Base-by-base conservation (phyloP, 73 alveolate species). In the Paramecium sexaurelia region DNA sequence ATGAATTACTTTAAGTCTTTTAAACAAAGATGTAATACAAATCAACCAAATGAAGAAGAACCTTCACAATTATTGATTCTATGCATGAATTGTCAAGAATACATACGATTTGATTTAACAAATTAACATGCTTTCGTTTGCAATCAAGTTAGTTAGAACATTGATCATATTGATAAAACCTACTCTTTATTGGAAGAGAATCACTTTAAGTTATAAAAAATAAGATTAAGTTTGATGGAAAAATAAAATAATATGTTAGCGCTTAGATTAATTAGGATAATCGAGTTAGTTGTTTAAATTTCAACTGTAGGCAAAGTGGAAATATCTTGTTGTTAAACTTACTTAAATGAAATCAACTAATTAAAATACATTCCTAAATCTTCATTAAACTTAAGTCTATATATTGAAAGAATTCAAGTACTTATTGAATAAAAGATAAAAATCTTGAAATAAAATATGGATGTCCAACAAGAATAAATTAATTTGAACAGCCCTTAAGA, bases 71-170 rank as follows among this genome's bases (percentile, higher is more conserved):
- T 73, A 39, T 37, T 73, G 13, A 39, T 73, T 6, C 87, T 32
- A 15, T 73, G 87, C 43, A 73, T 73, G 56, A 73, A 73, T 39
- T 73, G 87, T 35, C 35, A 73, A 39, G 87, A 73, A 32, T 73
- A 27, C 11, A 39, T 73, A 15, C 32, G 43, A 73, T 33, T 27
- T 33, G 26, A 73, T 33, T 33, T n/a, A 39, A 73, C 19, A 36
- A 39, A 73, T 39, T 6, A 73, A n/a, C 87, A 73, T 73, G 27
- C 66, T n/a, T 33, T 20, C 0, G 27, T 15, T 39, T 73, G 87
- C 22, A 36, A 33, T 32, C 43, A 27, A 27, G 87, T 73, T 36
- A 4, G 39, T 11, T n/a, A 73, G 43, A 36, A 73, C 57, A 73
- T 73, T 1, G 55, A 73, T 36, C 66, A 33, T 36, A 39, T 73